These are phyloP conservation scores for Aegilops sharonensis DNA, from an alignment of 176 grass and related monocot genomes.

Conservation along the genomic window DNA sequence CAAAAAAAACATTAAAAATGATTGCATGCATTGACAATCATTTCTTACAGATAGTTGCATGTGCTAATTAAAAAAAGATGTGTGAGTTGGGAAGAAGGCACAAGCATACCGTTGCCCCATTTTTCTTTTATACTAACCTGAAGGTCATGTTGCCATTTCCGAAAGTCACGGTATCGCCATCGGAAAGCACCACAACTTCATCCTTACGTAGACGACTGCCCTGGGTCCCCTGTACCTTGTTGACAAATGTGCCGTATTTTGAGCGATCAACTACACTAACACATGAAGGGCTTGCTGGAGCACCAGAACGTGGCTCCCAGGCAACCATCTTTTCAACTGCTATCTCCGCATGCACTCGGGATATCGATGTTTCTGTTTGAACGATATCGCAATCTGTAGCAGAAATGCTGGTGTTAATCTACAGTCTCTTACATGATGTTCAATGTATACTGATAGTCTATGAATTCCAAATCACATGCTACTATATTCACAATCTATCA, in stretches of 20 bases:
- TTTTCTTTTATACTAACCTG: conserved; percentile 52
- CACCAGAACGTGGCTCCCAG: conserved; percentile 49
- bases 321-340: conserved; percentile 68
- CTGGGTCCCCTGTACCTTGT: conserved; percentile 61
- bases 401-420: conserved; percentile 1
- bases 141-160: conserved; percentile 75
- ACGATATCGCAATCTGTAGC: conserved; percentile 80
- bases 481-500: neutral
- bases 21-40: neutral
- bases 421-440: neutral
- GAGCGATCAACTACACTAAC: conserved; percentile 68
- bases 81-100: conserved; percentile 7
- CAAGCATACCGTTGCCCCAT: neutral
- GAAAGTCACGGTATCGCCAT: conserved; percentile 80
- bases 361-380: conserved; percentile 82
- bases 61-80: neutral
- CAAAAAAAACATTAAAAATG: neutral
- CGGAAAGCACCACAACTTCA: conserved; percentile 53
- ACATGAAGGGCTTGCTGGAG: conserved; percentile 49
- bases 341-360: conserved; percentile 84
- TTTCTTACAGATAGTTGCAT: conserved; percentile 5
- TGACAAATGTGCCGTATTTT: conserved; percentile 83
- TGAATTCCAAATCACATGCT: neutral
- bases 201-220: conserved; percentile 59
- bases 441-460: neutral